phyloP scores from a whole-genome alignment of 164 flowering plant species.

The Liquidambar formosana region DNA sequence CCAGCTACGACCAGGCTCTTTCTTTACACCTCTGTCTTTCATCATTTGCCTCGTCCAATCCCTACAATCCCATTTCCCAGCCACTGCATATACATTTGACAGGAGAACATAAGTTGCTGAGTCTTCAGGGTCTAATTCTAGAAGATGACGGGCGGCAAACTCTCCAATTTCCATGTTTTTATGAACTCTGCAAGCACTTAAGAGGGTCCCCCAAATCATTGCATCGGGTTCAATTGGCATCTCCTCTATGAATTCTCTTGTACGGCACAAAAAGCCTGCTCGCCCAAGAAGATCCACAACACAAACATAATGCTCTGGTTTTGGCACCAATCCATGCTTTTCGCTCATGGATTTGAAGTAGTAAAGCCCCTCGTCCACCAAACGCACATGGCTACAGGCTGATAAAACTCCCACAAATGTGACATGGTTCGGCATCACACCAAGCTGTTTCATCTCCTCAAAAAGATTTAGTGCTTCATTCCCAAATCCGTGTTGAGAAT shows the following conservation, averaged over 20 bases:
- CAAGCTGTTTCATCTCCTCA: constrained; percentile 30
- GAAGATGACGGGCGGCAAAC: constrained; percentile 35
- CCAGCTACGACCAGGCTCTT: constrained; percentile 50
- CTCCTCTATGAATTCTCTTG: constrained; percentile 31
- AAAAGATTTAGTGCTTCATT: constrained; percentile 35
- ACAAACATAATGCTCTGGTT: constrained; percentile 44
- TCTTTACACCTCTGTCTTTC: too few species aligned
- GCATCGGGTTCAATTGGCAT: constrained; percentile 47
- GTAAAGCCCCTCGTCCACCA: constrained; percentile 34
- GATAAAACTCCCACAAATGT: constrained; percentile 40
- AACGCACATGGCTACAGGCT: constrained; percentile 46
- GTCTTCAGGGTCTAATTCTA: constrained; percentile 40
- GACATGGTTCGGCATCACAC: constrained; percentile 29
- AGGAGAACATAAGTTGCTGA: constrained; percentile 46
- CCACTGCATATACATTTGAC: constrained; percentile 41
- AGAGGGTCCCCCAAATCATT: constrained; percentile 42
- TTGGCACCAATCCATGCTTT: constrained; percentile 31
- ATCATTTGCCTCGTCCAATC: constrained; percentile 36
- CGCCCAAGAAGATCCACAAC: constrained; percentile 45
- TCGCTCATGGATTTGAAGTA: constrained; percentile 40
- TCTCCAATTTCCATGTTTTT: constrained; percentile 40
- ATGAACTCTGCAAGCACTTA: constrained; percentile 39
- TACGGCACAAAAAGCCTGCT: constrained; percentile 31
- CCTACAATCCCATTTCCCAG: constrained; percentile 36
- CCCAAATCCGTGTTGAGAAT: constrained; percentile 41